These are phyloP conservation scores for Solanum neorickii DNA, from an alignment of 257 asterid genomes.

Conservation along the genomic window DNA sequence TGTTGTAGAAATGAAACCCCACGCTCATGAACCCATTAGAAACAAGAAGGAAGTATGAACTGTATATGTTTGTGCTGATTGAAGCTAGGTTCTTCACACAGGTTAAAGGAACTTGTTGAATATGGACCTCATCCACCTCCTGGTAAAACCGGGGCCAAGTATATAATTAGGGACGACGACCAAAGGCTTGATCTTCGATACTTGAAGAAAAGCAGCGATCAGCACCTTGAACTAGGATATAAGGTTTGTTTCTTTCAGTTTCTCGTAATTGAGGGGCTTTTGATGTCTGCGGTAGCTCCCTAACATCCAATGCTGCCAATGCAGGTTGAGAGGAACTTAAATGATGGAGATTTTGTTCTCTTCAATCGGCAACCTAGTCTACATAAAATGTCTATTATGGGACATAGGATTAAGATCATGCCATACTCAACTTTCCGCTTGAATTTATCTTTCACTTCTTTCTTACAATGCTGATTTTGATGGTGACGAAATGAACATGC, in stretches of 20 bases:
- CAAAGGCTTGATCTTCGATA: conserved; percentile 99
- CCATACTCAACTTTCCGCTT: conserved; percentile 96
- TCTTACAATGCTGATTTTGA: conserved; percentile 99
- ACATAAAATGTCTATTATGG: conserved; percentile 99
- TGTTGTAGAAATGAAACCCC: background rate
- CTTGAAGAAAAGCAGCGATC: conserved; percentile 95
- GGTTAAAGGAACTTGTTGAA: conserved; percentile 97
- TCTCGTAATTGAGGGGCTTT: background rate
- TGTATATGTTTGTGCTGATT: conserved; percentile 1
- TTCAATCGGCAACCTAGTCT: conserved; percentile 98
- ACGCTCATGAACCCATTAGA: background rate
- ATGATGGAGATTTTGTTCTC: conserved; percentile 93
- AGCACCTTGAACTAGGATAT: conserved; percentile 92
- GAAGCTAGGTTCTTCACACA: conserved; percentile 14
- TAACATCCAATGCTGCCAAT: conserved; percentile 5
- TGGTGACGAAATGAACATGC: conserved; percentile 99
- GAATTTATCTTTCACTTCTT: conserved; percentile 86
- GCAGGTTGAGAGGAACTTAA: conserved; percentile 98
- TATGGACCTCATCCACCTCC: conserved; percentile 99
- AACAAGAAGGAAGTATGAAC: background rate
- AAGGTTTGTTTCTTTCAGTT: conserved; percentile 32
- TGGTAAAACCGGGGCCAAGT: conserved; percentile 97
- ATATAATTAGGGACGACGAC: conserved; percentile 95
- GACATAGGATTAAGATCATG: conserved; percentile 95
- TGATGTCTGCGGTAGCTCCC: background rate